These are phyloP conservation scores for Cutaneotrichosporon sp. DNA, from an alignment of 1,284 basidiomycete genomes.

Conservation along the genomic window DNA sequence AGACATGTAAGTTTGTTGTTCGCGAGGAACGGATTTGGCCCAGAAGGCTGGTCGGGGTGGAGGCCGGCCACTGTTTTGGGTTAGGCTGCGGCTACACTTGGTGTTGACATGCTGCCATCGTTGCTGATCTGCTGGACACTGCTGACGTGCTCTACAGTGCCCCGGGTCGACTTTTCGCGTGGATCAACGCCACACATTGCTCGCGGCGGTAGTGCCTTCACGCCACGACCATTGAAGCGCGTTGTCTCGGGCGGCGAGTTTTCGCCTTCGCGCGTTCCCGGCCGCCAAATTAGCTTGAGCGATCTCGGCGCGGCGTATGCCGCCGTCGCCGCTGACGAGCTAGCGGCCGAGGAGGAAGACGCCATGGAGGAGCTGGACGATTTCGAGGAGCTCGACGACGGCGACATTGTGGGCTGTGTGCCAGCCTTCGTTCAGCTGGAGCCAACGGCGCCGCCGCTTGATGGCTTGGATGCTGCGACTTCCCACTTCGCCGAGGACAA, in stretches of 20 bases:
- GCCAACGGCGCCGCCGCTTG: no score
- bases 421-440: no score
- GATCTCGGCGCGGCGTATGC: slow-evolving; percentile 5
- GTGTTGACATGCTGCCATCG: no score
- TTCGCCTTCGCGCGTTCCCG: neutral
- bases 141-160: no score
- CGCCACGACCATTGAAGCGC: slow-evolving; percentile 1
- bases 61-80: no score
- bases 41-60: neutral
- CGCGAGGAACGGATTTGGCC: neutral
- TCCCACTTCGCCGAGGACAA: no score
- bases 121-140: no score
- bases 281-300: slow-evolving; percentile 12
- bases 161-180: slow-evolving; percentile 10
- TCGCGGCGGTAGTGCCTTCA: slow-evolving; percentile 6
- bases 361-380: slow-evolving; percentile 3
- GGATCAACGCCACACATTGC: slow-evolving; percentile 5
- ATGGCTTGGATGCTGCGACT: no score
- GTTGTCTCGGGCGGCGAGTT: neutral
- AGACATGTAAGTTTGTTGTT: neutral
- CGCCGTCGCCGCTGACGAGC: neutral
- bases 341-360: neutral
- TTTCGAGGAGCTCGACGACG: slow-evolving; percentile 2
- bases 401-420: neutral
- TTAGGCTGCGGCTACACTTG: no score